Conservation (phyloP, 768 basidiomycete genomes). For the Kwoniella sp. region DNA sequence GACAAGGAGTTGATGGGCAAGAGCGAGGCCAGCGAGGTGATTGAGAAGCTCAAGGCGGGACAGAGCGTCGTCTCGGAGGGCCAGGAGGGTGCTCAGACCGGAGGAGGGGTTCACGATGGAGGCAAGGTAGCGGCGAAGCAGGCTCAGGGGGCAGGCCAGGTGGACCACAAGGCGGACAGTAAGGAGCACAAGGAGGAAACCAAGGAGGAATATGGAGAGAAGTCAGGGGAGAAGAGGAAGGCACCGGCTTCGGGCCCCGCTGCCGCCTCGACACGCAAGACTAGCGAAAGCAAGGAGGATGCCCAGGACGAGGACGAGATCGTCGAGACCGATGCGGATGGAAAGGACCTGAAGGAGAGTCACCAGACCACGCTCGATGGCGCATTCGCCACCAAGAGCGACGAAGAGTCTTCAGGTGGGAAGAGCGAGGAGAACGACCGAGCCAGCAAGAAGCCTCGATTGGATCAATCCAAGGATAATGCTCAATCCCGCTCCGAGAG, state of each 20-base stretch:
- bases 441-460: conserved; percentile 7
- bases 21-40: conserved; percentile 46
- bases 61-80: conserved; percentile 3
- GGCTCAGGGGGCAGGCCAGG: too few relatives aligned
- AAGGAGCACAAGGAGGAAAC: background rate
- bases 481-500: background rate
- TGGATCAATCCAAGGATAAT: background rate
- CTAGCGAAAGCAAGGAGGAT: background rate
- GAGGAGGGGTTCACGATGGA: conserved; percentile 1
- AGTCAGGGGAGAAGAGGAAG: conserved; percentile 12
- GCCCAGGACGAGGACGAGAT: background rate
- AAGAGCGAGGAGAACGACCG: conserved; percentile 3
- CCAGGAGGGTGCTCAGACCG: too few relatives aligned
- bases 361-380: conserved; percentile 15
- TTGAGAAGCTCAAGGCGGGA: conserved; percentile 45
- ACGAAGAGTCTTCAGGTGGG: background rate
- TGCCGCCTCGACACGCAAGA: background rate
- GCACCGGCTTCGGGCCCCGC: background rate
- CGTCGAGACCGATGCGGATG: background rate
- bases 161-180: too few relatives aligned
- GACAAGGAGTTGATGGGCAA: conserved; percentile 39
- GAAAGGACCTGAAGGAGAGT: conserved; percentile 8
- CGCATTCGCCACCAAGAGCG: background rate
- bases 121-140: background rate
- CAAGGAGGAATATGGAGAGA: background rate